Conservation (phyloP, 345 rosid genomes). For the Excoecaria agallocha region DNA sequence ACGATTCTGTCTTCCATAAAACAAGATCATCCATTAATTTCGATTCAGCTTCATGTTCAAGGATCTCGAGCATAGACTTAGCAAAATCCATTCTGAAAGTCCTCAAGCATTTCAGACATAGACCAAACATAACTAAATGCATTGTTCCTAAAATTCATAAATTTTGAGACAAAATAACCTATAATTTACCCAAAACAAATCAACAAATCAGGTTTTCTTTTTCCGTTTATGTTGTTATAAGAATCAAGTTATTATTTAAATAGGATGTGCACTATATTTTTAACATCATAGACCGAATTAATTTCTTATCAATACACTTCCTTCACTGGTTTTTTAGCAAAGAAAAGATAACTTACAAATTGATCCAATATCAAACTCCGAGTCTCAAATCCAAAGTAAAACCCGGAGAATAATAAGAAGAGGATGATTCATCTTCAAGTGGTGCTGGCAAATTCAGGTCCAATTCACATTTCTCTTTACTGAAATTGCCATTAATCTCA, state of each 20-base stretch:
- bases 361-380: conserved; percentile 40
- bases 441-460: conserved; percentile 75
- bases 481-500: not conserved
- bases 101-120: conserved; percentile 32
- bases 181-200: too few relatives aligned
- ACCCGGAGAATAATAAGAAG: conserved; percentile 39
- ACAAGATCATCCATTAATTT: conserved; percentile 23
- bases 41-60: conserved; percentile 21
- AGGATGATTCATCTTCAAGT: conserved; percentile 34
- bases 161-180: too few relatives aligned
- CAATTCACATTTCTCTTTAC: conserved; percentile 28
- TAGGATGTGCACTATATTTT: too few relatives aligned
- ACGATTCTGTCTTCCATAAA: conserved; percentile 23
- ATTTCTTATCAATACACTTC: too few relatives aligned
- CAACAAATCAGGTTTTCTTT: too few relatives aligned
- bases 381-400: conserved; percentile 70
- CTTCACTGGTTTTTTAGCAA: too few relatives aligned
- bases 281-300: too few relatives aligned
- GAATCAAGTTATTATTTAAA: too few relatives aligned
- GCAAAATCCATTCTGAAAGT: conserved; percentile 16
- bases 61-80: conserved; percentile 21
- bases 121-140: conserved; percentile 1
- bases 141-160: too few relatives aligned
- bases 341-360: too few relatives aligned
- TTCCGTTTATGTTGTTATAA: too few relatives aligned